Conservation (phyloP, 179 eudicot species). For the Gypsophila paniculata region DNA sequence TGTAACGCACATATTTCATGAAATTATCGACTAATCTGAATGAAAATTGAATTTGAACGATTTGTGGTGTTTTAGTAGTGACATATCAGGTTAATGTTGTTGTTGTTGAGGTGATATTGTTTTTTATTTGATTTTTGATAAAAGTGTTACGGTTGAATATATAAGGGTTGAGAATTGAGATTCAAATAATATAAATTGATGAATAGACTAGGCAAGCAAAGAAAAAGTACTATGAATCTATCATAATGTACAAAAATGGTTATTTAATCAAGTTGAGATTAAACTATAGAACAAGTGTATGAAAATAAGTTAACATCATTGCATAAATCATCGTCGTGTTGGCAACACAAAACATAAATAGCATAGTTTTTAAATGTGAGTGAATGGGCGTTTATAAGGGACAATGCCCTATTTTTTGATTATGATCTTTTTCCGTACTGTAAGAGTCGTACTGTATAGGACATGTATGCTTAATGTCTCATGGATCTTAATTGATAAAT, state of each 20-base stretch:
- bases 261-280: not conserved
- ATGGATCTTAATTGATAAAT: too few relatives aligned
- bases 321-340: too few relatives aligned
- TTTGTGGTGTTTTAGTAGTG: not conserved
- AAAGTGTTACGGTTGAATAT: not conserved
- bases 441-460: too few relatives aligned
- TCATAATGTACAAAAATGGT: not conserved
- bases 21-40: too few relatives aligned
- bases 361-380: too few relatives aligned
- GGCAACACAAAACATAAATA: too few relatives aligned
- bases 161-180: not conserved
- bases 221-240: not conserved
- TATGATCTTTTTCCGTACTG: too few relatives aligned
- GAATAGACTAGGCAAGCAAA: not conserved
- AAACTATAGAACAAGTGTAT: not conserved
- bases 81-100: not conserved
- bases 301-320: too few relatives aligned
- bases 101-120: not conserved
- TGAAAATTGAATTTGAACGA: too few relatives aligned
- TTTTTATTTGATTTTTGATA: not conserved
- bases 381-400: too few relatives aligned
- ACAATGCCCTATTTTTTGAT: too few relatives aligned
- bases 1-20: not conserved
- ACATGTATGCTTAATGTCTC: too few relatives aligned
- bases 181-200: not conserved